Evolutionary conservation across 495 filamentous ascomycete genomes (phyloP).

Genomic region (Aspergillus avenaceus): DNA sequence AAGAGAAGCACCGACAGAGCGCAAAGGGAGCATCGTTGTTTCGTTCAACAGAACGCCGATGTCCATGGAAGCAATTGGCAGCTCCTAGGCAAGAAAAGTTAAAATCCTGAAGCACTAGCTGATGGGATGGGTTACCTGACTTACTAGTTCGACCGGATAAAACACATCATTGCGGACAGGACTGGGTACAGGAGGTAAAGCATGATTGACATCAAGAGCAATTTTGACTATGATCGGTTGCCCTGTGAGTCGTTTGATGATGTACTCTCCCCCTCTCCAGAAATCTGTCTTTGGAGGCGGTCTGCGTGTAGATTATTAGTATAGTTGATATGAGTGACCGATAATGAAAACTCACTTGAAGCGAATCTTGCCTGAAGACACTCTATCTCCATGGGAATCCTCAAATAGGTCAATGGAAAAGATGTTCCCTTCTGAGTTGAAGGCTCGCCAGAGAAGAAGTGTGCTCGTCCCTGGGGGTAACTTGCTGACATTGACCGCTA

Average conservation of each 20-base stretch:
- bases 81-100: slow-evolving; percentile 16
- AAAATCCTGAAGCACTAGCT: not conserved
- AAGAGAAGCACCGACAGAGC: slow-evolving; percentile 14
- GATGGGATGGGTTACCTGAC: slow-evolving; percentile 4
- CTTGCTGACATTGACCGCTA: slow-evolving; percentile 29
- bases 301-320: slow-evolving; percentile 21
- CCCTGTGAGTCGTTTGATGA: slow-evolving; percentile 21
- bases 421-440: slow-evolving; percentile 37
- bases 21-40: slow-evolving; percentile 27
- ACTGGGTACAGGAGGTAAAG: slow-evolving; percentile 19
- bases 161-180: slow-evolving; percentile 21
- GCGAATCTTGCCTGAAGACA: slow-evolving; percentile 30
- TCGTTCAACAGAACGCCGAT: slow-evolving; percentile 29
- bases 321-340: not conserved
- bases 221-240: slow-evolving; percentile 8
- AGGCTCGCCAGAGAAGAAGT: slow-evolving; percentile 31
- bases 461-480: slow-evolving; percentile 33
- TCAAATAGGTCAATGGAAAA: slow-evolving; percentile 42
- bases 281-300: slow-evolving; percentile 38
- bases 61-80: slow-evolving; percentile 24
- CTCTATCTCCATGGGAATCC: slow-evolving; percentile 24
- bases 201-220: slow-evolving; percentile 15
- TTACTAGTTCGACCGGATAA: slow-evolving; percentile 30
- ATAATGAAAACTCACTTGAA: slow-evolving; percentile 33
- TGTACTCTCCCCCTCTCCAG: slow-evolving; percentile 29